Evolutionary conservation across 352 stramenopile species (phyloP), one percentile per base, ranked within the genome.

Genomic region (Globisporangium radiosum): DNA sequence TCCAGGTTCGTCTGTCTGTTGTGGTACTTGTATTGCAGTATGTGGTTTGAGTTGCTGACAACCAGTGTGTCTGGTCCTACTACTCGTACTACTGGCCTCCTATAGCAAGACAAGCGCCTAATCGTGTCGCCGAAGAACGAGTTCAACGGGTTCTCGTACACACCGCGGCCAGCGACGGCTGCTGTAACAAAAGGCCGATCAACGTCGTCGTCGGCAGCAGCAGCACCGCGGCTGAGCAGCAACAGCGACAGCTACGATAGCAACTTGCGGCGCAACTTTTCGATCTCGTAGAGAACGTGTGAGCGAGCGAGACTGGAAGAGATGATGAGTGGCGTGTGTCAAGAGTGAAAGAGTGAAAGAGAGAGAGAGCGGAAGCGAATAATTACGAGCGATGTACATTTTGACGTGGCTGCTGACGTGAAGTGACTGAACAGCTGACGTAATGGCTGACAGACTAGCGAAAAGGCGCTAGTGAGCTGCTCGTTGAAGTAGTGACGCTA

Each of bases 81-180:
- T 6, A 3, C 39, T 47, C 43, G 15, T 13, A 6, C 13, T 6
- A 52, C 57, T 42, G 17, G 9, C 11, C 49, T 1, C 57, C 19
- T 69, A 43, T 69, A 92, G 74, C 81, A 91, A 69, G 83, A 92
- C 60, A 83, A 81, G 53, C 81, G 83, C 7, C 64, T 92, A 15
- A 63, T 71, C 6, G 66, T 89, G 42, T 92, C 83, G 15, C 83
- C 83, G 7, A 89, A 90, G 64, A 92, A 94, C 66, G 83, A 93
- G 59, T 94, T 94, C 62, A 74, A 88, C 48, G 83, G 83, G 17
- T 94, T 94, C 52, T 94, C 85, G 42, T 94, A 88, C 65, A 88
- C 83, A 44, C 66, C 72, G 14, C 72, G 57, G 17, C 63, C 66
- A 36, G 38, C 48, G 47, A 49, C 66, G 64, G 25, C 66, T 49